Base-by-base conservation (phyloP, 306 rosid genomes). In the Cyclanthera cordifolia region DNA sequence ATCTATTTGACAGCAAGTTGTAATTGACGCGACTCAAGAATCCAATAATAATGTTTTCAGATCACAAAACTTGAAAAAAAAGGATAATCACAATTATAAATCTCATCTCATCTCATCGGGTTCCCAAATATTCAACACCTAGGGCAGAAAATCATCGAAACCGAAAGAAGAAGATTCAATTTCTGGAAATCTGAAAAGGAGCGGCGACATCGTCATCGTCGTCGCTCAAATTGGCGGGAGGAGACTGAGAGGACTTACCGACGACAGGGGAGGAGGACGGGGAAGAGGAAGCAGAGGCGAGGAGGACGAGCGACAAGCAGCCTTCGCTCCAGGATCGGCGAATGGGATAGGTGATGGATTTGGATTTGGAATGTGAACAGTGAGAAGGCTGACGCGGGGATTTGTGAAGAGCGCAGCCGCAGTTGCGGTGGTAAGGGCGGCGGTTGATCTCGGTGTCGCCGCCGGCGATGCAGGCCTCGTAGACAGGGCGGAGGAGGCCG, bases 291-390 rank as follows among this genome's bases (percentile, higher is more conserved):
- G 39, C 41, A n/a, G 69, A 56, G 39, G 75, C 75, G n/a, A 43
- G 24, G n/a, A n/a, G n/a, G 68, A 8, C 58, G 21, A 59, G 52
- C 8, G 59, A 2, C 47, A 60, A 58, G 21, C 21, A 57, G 7
- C 75, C 75, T 55, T 72, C 75, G 23, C 75, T 58, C 75, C 75
- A 72, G 9, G 75, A 58, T 28, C 69, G 53, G 49, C 60, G 27
- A 5, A 72, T 72, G 59, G 75, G 58, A 59, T 72, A 72, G 70
- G 51, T 30, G 57, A 72, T 19, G n/a, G 49, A 45, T 43, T 56
- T 71, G 20, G 53, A 37, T 4, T 11, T 8, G 43, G 43, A 37
- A 5, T 45, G 45, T 32, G 58, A 28, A n/a, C 75, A 57, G 30
- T 58, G 64, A 2, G 20, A 3, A 9, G 14, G 10, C 14, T 58